Evolutionary conservation across 495 filamentous ascomycete genomes (phyloP).

Genomic region (Chaetomidium leptoderma): DNA sequence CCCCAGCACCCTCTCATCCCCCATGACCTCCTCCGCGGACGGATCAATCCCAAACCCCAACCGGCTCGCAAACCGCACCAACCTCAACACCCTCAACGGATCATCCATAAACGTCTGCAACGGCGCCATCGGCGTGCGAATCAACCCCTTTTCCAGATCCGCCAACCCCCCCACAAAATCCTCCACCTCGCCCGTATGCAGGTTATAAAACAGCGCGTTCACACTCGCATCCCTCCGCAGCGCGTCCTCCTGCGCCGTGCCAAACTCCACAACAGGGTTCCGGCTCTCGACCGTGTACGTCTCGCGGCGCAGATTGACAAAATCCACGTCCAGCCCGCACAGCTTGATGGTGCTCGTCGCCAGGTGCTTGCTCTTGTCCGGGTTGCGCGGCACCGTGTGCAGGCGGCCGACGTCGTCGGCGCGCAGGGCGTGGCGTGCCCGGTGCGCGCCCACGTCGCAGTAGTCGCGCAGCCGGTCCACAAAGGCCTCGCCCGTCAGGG

Average conservation of each 20-base stretch:
- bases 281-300: constrained; percentile 80
- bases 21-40: constrained; percentile 69
- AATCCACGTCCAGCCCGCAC: constrained; percentile 83
- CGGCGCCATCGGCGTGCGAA: constrained; percentile 85
- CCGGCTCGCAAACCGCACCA: constrained; percentile 85
- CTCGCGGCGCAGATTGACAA: constrained; percentile 93
- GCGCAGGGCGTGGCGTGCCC: constrained; percentile 43
- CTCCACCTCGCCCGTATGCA: constrained; percentile 71
- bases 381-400: constrained; percentile 80
- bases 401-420: constrained; percentile 58
- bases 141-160: constrained; percentile 66
- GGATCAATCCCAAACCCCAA: constrained; percentile 72
- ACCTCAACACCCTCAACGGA: constrained; percentile 79
- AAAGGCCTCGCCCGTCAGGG: constrained; percentile 87
- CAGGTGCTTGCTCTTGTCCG: constrained; percentile 95
- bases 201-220: constrained; percentile 94
- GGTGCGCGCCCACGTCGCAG: constrained; percentile 43
- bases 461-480: constrained; percentile 56
- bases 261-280: constrained; percentile 90
- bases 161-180: constrained; percentile 77
- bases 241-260: constrained; percentile 85
- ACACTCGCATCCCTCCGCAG: constrained; percentile 86
- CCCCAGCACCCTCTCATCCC: constrained; percentile 61
- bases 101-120: constrained; percentile 94
- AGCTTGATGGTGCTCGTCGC: constrained; percentile 86